phyloP scores from a whole-genome alignment of 805 yeast species.

The Peterozyma toletana region DNA sequence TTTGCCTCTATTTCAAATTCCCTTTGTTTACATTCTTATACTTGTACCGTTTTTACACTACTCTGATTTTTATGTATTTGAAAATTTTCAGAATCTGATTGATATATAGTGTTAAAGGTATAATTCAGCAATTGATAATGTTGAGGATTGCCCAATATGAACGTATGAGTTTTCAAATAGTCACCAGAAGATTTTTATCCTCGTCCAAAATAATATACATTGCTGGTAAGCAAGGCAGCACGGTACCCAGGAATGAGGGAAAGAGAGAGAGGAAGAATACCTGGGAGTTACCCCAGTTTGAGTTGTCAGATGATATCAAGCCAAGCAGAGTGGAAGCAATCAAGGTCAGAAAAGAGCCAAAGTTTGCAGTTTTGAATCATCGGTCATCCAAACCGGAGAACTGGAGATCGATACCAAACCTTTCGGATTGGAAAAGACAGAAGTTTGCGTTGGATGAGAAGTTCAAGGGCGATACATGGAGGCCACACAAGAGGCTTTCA shows the following conservation, averaged over 20 bases:
- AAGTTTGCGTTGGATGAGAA: slow-evolving; percentile 57
- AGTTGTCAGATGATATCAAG: slow-evolving; percentile 11
- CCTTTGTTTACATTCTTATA: background rate
- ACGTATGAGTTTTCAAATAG: too few relatives aligned
- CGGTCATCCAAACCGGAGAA: slow-evolving; percentile 30
- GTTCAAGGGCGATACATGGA: slow-evolving; percentile 53
- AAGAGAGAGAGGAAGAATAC: slow-evolving; percentile 16
- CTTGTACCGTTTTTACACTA: background rate
- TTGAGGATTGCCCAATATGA: too few relatives aligned
- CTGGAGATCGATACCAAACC: slow-evolving; percentile 33
- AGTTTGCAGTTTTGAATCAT: slow-evolving; percentile 10
- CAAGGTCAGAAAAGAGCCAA: slow-evolving; percentile 10
- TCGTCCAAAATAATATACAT: too few relatives aligned
- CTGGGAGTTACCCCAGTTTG: slow-evolving; percentile 10
- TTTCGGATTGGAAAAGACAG: slow-evolving; percentile 69
- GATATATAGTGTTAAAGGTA: too few relatives aligned
- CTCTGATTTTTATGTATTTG: too few relatives aligned
- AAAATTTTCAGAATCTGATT: too few relatives aligned
- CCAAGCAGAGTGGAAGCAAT: slow-evolving; percentile 8
- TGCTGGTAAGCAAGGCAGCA: too few relatives aligned
- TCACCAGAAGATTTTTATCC: too few relatives aligned
- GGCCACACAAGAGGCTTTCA: slow-evolving; percentile 59
- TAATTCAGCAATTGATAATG: too few relatives aligned
- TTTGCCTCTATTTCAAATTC: background rate
- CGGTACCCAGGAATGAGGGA: background rate